Percentiles rank a stretch among this genome's conserved stretches.
These are phyloP conservation scores for Ulmus americana DNA, from an alignment of 331 rosid genomes.

Conservation along the genomic window DNA sequence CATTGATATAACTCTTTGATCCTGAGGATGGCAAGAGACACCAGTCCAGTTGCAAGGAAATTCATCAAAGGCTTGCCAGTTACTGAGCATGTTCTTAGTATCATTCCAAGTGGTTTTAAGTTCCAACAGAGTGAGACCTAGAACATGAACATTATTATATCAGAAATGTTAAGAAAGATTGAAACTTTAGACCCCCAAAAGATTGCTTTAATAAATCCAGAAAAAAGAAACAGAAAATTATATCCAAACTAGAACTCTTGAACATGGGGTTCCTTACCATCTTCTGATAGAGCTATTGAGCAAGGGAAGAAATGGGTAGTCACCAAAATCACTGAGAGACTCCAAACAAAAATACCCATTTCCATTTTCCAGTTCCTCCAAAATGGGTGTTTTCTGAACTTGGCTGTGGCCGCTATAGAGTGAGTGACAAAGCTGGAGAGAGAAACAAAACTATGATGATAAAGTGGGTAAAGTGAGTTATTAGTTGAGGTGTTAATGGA, in stretches of 20 bases:
- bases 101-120: constrained; percentile 63
- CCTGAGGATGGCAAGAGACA: constrained; percentile 64
- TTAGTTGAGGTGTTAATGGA: constrained; percentile 18
- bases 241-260: background rate
- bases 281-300: constrained; percentile 60
- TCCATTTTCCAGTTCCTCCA: constrained; percentile 15
- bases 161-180: background rate
- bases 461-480: constrained; percentile 21
- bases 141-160: background rate
- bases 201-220: background rate
- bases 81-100: constrained; percentile 48
- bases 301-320: constrained; percentile 28
- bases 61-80: constrained; percentile 67
- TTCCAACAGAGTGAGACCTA: constrained; percentile 74
- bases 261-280: constrained; percentile 40
- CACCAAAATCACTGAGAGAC: constrained; percentile 30
- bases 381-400: constrained; percentile 13
- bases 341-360: constrained; percentile 38
- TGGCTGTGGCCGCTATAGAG: constrained; percentile 6
- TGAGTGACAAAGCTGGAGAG: background rate
- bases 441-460: constrained; percentile 21
- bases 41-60: constrained; percentile 91
- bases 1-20: constrained; percentile 67
- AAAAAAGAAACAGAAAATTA: background rate
- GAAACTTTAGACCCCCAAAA: background rate